Evolutionary conservation across 2,329 filamentous ascomycete species (phyloP).

Genomic region (Colletotrichum lentis): DNA sequence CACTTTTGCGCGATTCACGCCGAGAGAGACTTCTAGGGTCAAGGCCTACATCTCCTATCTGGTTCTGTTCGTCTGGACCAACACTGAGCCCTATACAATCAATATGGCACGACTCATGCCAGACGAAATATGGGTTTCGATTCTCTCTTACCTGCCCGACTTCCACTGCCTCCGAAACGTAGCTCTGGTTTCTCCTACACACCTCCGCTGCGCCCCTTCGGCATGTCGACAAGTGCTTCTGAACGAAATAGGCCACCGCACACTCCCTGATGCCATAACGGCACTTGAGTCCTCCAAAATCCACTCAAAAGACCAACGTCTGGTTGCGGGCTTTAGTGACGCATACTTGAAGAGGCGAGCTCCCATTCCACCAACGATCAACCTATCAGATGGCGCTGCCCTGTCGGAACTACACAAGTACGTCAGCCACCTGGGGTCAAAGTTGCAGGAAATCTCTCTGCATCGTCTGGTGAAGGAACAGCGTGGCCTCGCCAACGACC

Average conservation of each 20-base stretch:
- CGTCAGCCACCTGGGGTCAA: conserved; percentile 13
- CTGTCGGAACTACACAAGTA: conserved; percentile 14
- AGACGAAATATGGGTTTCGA: conserved; percentile 31
- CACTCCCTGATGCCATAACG: conserved; percentile 17
- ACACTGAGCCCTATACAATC: neutral
- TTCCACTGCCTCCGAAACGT: conserved; percentile 21
- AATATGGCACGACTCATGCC: conserved; percentile 11
- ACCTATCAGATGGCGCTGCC: conserved; percentile 14
- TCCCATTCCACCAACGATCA: conserved; percentile 14
- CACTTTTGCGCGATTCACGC: neutral
- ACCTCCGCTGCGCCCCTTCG: conserved; percentile 29
- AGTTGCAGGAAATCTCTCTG: conserved; percentile 16
- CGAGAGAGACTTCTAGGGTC: neutral
- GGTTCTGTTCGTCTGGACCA: neutral
- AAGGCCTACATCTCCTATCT: neutral
- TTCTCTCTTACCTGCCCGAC: conserved; percentile 24
- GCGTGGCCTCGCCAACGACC: conserved; percentile 21
- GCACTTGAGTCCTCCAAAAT: conserved; percentile 23
- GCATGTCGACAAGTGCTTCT: conserved; percentile 31
- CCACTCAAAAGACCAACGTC: neutral
- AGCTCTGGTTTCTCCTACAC: conserved; percentile 19
- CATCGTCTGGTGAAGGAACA: conserved; percentile 21
- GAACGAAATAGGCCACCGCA: conserved; percentile 20
- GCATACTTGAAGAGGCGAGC: conserved; percentile 23
- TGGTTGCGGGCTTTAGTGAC: conserved; percentile 22